phyloP scores from a whole-genome alignment of 2,329 filamentous ascomycete species.

The Davidsoniella australis region DNA sequence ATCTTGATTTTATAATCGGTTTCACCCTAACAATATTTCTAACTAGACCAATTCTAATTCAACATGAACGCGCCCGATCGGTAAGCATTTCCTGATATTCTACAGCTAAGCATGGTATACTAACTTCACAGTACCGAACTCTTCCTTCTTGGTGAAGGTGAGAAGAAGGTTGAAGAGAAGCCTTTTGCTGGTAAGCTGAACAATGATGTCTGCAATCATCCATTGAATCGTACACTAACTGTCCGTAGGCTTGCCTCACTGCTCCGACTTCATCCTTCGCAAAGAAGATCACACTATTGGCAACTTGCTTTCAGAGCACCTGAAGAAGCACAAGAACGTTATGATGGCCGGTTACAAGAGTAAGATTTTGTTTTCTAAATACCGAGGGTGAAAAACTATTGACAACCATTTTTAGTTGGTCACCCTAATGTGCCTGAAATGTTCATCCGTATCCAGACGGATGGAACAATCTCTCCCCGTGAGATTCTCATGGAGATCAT shows the following conservation, averaged over 20 bases:
- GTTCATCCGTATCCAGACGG: conserved; percentile 72
- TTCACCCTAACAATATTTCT: too few species aligned
- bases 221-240: not conserved
- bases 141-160: conserved; percentile 69
- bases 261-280: conserved; percentile 85
- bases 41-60: not conserved
- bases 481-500: conserved; percentile 70
- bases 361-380: conserved; percentile 21
- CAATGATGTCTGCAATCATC: not conserved
- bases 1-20: too few species aligned
- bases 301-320: conserved; percentile 72
- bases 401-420: conserved; percentile 24
- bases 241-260: conserved; percentile 65
- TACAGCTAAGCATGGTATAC: conserved; percentile 2
- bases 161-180: conserved; percentile 86
- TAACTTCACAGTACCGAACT: conserved; percentile 60
- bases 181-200: conserved; percentile 59
- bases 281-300: conserved; percentile 95
- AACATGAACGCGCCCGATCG: conserved; percentile 41
- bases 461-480: conserved; percentile 74
- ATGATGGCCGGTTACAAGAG: conserved; percentile 86
- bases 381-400: not conserved
- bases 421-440: conserved; percentile 46
- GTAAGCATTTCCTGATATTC: conserved; percentile 25
- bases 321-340: conserved; percentile 70